Evolutionary conservation across 2,329 filamentous ascomycete genomes (phyloP), one percentile per base, ranked within the genome.

Genomic region (Exophiala phaeomuriformis): DNA sequence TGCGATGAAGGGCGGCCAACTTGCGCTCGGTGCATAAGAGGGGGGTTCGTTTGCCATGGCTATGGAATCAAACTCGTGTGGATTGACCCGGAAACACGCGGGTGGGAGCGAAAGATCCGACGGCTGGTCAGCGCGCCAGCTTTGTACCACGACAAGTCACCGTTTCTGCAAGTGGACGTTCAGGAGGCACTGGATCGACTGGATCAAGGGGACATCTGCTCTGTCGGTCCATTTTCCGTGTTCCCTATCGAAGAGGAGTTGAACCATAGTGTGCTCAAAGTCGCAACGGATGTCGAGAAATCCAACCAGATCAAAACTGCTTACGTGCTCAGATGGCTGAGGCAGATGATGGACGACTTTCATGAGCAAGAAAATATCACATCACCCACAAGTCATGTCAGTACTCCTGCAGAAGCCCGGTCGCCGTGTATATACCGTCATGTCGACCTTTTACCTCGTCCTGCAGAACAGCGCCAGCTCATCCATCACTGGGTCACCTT

Each of bases 401-500:
- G 39, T 4, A 6, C 39, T 5, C 19, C 39, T 27, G 19, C 39
- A 27, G 39, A 41, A 3, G 27, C n/a, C 4, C 28, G 39, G 39
- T 41, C 39, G 7, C 39, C 39, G 7, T 27, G 12, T 5, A 10
- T 41, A 41, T 41, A 39, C 35, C 56, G 56, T n/a, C 56, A 58
- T 39, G 42, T 59, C 9, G 57, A 59, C 40, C 49, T 59, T 5
- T 52, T 59, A 3, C 54, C 54, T 5, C 53, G 51, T 6, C 53
- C 51, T 2, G 30, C 41, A 2, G 51, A 55, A 28, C 53, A 59
- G 33, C 51, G 57, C 4, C 64, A 65, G 35, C 48, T 67, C 5
- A 52, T 67, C 6, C 64, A 66, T 41, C 64, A 67, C 49, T 67
- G 65, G 65, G 62, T 62, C 5, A 57, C 62, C 36, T 66, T 67